Conservation (phyloP, 352 stramenopile genomes). For the Globisporangium rhizosaccharum region DNA sequence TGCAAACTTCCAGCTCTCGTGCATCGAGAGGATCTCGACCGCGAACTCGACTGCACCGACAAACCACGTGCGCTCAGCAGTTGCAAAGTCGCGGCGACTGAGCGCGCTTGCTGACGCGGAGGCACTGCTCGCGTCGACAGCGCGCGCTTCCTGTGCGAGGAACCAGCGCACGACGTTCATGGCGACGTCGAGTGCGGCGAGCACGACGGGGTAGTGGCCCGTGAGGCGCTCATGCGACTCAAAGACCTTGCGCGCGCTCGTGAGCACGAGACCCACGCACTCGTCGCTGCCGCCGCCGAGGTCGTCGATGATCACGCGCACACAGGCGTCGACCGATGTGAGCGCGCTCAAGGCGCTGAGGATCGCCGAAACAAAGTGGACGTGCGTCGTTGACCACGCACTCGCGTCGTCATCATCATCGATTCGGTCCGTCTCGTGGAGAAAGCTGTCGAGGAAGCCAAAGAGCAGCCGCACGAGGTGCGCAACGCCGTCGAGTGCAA, state of each 20-base stretch:
- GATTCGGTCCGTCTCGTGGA: conserved; percentile 22
- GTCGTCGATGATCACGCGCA: conserved; percentile 43
- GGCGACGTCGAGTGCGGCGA: conserved; percentile 47
- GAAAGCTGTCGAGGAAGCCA: conserved; percentile 49
- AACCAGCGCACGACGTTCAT: conserved; percentile 59
- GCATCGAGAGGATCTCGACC: conserved; percentile 47
- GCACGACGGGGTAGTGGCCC: conserved; percentile 44
- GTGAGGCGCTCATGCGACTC: conserved; percentile 44
- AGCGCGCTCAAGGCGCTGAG: conserved; percentile 40
- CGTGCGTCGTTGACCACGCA: not conserved
- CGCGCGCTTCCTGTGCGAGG: conserved; percentile 36
- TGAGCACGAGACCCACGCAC: conserved; percentile 48
- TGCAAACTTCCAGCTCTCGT: conserved; percentile 65
- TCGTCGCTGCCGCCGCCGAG: conserved; percentile 41
- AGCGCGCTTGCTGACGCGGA: not conserved
- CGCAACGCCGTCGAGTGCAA: conserved; percentile 37
- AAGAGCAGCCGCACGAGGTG: conserved; percentile 49
- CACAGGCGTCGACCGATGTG: conserved; percentile 22
- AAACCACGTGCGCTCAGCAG: conserved; percentile 37
- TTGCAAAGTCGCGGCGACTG: conserved; percentile 10
- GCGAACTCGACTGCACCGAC: conserved; percentile 47
- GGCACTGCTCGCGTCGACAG: conserved; percentile 9
- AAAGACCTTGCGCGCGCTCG: conserved; percentile 55
- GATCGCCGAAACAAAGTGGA: conserved; percentile 41
- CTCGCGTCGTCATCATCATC: conserved; percentile 4